phyloP scores from a whole-genome alignment of 768 basidiomycete species.

The Psilocybe subaeruginosa region DNA sequence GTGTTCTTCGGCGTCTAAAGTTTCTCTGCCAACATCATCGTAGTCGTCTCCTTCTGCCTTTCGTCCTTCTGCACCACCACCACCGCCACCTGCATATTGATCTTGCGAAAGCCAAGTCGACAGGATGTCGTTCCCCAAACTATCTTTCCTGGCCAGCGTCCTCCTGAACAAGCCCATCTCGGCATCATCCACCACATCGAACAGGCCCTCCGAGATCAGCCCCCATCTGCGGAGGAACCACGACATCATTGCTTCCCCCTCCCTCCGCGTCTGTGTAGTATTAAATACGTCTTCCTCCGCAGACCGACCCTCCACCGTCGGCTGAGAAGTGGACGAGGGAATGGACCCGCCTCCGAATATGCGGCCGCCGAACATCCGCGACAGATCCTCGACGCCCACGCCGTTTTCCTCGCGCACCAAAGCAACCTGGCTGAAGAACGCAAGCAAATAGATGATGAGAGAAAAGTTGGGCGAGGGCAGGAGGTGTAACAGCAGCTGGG shows the following conservation, averaged over 20 bases:
- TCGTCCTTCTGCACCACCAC: not conserved
- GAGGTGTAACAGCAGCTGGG: slow-evolving; percentile 41
- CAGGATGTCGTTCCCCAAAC: slow-evolving; percentile 14
- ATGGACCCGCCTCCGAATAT: slow-evolving; percentile 32
- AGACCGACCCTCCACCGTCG: not conserved
- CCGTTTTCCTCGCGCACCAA: slow-evolving; percentile 37
- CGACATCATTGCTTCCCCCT: slow-evolving; percentile 31
- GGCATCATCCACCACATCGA: slow-evolving; percentile 26
- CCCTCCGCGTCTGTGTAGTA: slow-evolving; percentile 10
- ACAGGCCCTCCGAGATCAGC: slow-evolving; percentile 33
- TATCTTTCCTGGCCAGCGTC: slow-evolving; percentile 12
- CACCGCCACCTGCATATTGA: not conserved
- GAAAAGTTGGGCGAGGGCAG: slow-evolving; percentile 46
- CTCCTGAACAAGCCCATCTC: slow-evolving; percentile 22
- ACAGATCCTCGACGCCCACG: slow-evolving; percentile 31
- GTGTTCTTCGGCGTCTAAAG: not conserved
- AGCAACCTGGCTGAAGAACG: slow-evolving; percentile 46
- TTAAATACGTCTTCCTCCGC: not conserved
- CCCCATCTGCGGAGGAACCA: slow-evolving; percentile 40
- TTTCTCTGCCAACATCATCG: not conserved
- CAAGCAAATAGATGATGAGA: slow-evolving; percentile 45
- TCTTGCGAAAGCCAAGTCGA: slow-evolving; percentile 1
- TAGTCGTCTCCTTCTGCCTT: not conserved
- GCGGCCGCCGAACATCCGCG: slow-evolving; percentile 35
- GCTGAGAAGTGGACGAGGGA: not conserved